A percentile compares a stretch with the other conserved stretches of the same genome.
Conservation (phyloP, 768 basidiomycete genomes). For the Hypholoma fasciculare region DNA sequence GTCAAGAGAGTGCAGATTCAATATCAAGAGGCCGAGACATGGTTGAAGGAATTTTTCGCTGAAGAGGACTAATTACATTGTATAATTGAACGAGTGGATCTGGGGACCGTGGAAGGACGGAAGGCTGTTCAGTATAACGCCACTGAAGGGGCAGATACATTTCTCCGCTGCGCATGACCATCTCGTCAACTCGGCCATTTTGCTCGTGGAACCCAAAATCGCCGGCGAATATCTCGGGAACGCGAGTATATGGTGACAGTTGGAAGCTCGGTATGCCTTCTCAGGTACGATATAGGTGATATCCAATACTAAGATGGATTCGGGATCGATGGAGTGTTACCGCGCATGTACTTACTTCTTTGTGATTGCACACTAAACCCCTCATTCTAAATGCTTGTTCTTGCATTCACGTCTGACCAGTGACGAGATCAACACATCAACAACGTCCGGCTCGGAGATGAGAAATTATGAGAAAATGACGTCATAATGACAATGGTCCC, state of each 20-base stretch:
- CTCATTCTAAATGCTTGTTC: neutral
- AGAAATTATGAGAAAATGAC: neutral
- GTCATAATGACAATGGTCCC: constrained; percentile 3
- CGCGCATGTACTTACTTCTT: neutral
- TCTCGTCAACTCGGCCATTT: constrained; percentile 2
- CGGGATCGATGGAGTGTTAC: neutral
- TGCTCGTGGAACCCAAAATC: neutral
- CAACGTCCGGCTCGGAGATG: neutral
- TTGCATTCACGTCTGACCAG: too few species aligned
- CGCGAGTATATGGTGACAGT: neutral
- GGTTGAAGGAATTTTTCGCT: constrained; percentile 54
- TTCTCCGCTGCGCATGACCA: constrained; percentile 7
- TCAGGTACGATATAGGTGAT: neutral
- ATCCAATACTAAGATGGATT: neutral
- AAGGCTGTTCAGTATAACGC: constrained; percentile 8
- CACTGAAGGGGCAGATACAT: neutral
- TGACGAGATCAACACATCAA: neutral
- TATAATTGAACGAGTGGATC: neutral
- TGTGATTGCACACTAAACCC: neutral
- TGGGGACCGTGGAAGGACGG: constrained; percentile 10
- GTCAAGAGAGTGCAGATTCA: constrained; percentile 64
- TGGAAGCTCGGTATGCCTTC: neutral
- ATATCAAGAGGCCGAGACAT: constrained; percentile 65
- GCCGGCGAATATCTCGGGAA: constrained; percentile 7
- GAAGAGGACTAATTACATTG: constrained; percentile 11